Evolutionary conservation across 306 rosid genomes (phyloP).

Genomic region (Cicer yamashitae): DNA sequence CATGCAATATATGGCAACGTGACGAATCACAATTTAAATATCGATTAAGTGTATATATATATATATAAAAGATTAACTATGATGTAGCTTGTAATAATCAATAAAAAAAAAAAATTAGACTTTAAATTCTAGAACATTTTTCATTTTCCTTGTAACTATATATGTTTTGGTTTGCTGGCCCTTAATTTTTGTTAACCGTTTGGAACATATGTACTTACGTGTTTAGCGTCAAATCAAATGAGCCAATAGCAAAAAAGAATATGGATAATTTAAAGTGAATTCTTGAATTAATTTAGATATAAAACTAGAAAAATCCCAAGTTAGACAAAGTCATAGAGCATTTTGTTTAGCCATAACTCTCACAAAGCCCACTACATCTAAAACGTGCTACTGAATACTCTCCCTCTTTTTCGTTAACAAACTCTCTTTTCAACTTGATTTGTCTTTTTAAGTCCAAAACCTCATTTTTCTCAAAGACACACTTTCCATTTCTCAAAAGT

Average conservation of each 20-base stretch:
- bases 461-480: slow-evolving; percentile 6
- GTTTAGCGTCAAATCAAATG: background rate
- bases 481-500: slow-evolving; percentile 3
- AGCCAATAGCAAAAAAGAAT: background rate
- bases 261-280: background rate
- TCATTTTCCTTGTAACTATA: too few species aligned
- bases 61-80: too few species aligned
- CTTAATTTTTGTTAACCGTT: background rate
- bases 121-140: too few species aligned
- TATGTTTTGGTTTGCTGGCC: background rate
- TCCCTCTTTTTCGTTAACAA: slow-evolving; percentile 51
- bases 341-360: background rate
- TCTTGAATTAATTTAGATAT: slow-evolving; percentile 1
- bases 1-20: too few species aligned
- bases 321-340: slow-evolving; percentile 52
- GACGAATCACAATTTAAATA: too few species aligned
- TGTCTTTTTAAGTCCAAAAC: slow-evolving; percentile 49
- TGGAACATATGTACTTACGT: background rate
- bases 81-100: too few species aligned
- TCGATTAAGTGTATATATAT: too few species aligned
- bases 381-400: slow-evolving; percentile 58
- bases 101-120: too few species aligned
- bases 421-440: slow-evolving; percentile 15
- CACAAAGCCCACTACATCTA: slow-evolving; percentile 50
- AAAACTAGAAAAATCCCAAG: background rate